Evolutionary conservation across 148 eudicot species (phyloP).

Genomic region (Silene latifolia): DNA sequence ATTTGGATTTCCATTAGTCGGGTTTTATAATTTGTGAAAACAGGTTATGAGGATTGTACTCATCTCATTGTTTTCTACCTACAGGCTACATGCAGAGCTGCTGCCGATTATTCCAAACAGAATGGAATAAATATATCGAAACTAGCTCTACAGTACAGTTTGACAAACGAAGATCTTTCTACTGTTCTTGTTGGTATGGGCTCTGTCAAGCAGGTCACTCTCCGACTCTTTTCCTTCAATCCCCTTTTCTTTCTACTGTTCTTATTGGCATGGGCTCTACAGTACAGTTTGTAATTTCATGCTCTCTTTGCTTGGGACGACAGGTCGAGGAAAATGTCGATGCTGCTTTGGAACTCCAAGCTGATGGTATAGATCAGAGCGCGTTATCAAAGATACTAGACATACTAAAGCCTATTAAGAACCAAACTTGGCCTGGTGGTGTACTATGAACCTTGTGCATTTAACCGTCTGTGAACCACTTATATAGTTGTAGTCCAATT

Average conservation of each 20-base stretch:
- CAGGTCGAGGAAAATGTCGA: constrained; percentile 85
- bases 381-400: constrained; percentile 55
- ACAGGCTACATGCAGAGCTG: constrained; percentile 86
- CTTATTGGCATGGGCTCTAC: too few species aligned
- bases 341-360: constrained; percentile 65
- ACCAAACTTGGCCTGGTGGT: constrained; percentile 93
- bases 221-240: background rate
- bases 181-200: constrained; percentile 94
- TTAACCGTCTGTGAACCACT: background rate
- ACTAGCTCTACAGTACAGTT: constrained; percentile 88
- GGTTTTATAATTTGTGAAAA: too few species aligned
- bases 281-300: background rate
- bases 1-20: too few species aligned
- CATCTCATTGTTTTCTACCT: background rate
- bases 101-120: constrained; percentile 71
- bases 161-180: constrained; percentile 73
- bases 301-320: constrained; percentile 4
- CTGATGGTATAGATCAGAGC: constrained; percentile 47
- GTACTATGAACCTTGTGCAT: constrained; percentile 23
- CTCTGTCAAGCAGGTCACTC: constrained; percentile 70
- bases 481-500: background rate
- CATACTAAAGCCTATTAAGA: constrained; percentile 77
- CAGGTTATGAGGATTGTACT: background rate
- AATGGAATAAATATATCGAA: constrained; percentile 79
- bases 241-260: background rate